These are phyloP conservation scores for Ascochyta koolunga DNA, from an alignment of 2,329 filamentous ascomycete genomes.

Conservation along the genomic window DNA sequence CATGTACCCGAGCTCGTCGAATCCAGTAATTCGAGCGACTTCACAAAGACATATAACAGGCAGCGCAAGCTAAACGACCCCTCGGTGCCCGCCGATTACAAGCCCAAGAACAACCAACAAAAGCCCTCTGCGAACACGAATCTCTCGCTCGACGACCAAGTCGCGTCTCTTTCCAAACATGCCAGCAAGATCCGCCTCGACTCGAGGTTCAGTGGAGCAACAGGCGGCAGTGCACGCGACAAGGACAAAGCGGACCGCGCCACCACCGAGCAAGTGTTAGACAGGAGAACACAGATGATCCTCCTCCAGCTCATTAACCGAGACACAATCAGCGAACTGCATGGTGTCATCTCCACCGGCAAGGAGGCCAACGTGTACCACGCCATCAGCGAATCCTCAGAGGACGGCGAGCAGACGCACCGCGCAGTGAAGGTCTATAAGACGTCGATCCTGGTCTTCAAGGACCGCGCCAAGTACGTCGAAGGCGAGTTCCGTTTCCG, in stretches of 20 bases:
- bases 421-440: slow-evolving; percentile 99
- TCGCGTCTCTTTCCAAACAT: slow-evolving; percentile 82
- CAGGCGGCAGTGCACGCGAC: slow-evolving; percentile 55
- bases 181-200: slow-evolving; percentile 85
- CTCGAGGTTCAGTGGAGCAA: slow-evolving; percentile 59
- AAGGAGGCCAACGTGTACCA: slow-evolving; percentile 99
- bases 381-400: slow-evolving; percentile 69
- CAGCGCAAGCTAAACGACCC: slow-evolving; percentile 71
- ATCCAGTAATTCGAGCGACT: slow-evolving; percentile 66
- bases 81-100: slow-evolving; percentile 56
- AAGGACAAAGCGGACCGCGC: slow-evolving; percentile 93
- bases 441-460: slow-evolving; percentile 96
- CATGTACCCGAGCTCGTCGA: slow-evolving; percentile 62
- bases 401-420: slow-evolving; percentile 62
- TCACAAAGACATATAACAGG: slow-evolving; percentile 88
- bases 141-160: slow-evolving; percentile 83
- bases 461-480: slow-evolving; percentile 95
- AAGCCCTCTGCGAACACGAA: slow-evolving; percentile 76
- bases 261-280: slow-evolving; percentile 92
- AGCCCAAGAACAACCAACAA: slow-evolving; percentile 74
- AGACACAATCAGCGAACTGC: slow-evolving; percentile 85
- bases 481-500: slow-evolving; percentile 92
- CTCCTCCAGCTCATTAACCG: slow-evolving; percentile 95
- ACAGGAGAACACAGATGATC: slow-evolving; percentile 93
- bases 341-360: slow-evolving; percentile 93